These are phyloP conservation scores for Akebia trifoliata DNA, from an alignment of 164 flowering plant genomes.

Conservation along the genomic window DNA sequence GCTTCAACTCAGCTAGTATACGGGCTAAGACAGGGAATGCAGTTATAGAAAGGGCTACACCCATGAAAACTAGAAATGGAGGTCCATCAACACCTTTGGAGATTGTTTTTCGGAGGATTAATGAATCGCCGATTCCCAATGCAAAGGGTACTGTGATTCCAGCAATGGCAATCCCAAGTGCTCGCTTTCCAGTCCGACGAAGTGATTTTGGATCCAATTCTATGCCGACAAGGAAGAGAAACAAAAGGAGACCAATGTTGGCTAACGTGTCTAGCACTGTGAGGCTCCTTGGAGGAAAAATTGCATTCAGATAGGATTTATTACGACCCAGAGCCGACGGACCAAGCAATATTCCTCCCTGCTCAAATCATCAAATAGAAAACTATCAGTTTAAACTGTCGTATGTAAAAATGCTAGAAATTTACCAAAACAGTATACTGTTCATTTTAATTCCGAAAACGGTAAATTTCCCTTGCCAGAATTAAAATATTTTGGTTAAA, in stretches of 20 bases:
- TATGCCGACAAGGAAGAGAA: constrained; percentile 67
- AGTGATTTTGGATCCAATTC: constrained; percentile 57
- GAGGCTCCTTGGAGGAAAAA: constrained; percentile 57
- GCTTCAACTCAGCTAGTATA: constrained; percentile 74
- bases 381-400: background rate
- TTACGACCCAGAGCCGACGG: constrained; percentile 75
- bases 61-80: constrained; percentile 74
- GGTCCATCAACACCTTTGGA: constrained; percentile 37
- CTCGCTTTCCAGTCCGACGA: constrained; percentile 52
- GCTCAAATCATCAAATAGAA: background rate
- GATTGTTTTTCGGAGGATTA: constrained; percentile 48
- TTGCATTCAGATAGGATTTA: constrained; percentile 30
- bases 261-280: constrained; percentile 79
- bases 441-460: too few species aligned
- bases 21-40: constrained; percentile 88
- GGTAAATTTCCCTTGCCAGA: too few species aligned
- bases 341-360: constrained; percentile 82
- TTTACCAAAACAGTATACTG: too few species aligned
- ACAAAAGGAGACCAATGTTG: constrained; percentile 72
- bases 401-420: too few species aligned
- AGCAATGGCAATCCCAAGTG: constrained; percentile 53
- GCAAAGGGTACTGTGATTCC: constrained; percentile 68
- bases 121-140: constrained; percentile 60
- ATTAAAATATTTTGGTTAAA: too few species aligned
- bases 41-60: constrained; percentile 79